Conservation (phyloP, 1,284 basidiomycete species). For the Tilletiaria anomala region DNA sequence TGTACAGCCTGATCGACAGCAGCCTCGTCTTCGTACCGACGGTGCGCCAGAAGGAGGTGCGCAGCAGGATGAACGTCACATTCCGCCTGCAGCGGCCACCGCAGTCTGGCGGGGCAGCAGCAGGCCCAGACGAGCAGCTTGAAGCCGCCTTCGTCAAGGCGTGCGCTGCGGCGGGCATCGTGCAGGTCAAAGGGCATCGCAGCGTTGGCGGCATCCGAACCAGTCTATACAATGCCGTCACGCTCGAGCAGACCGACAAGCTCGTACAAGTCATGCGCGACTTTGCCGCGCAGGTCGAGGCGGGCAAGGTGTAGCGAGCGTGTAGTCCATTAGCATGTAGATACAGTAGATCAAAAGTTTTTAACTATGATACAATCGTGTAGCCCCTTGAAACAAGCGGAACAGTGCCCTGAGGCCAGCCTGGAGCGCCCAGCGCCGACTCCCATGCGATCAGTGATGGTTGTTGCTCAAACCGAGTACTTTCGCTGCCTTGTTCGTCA, state of each 20-base stretch:
- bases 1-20: conserved; percentile 28
- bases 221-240: conserved; percentile 88
- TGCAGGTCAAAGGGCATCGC: conserved; percentile 28
- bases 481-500: too few species aligned
- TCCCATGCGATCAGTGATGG: too few species aligned
- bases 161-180: conserved; percentile 20
- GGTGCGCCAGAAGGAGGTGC: conserved; percentile 19
- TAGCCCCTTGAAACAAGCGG: too few species aligned
- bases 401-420: too few species aligned
- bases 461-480: too few species aligned
- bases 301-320: too few species aligned
- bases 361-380: too few species aligned
- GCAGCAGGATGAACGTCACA: conserved; percentile 37
- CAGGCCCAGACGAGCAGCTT: conserved; percentile 18
- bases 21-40: conserved; percentile 20
- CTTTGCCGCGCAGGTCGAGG: too few species aligned
- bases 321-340: too few species aligned
- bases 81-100: conserved; percentile 34
- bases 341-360: too few species aligned
- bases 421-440: too few species aligned
- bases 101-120: conserved; percentile 8
- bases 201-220: conserved; percentile 54
- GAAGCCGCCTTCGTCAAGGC: conserved; percentile 26
- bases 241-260: conserved; percentile 54
- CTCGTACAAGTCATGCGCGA: conserved; percentile 45